Evolutionary conservation across 495 filamentous ascomycete species (phyloP).

Genomic region (Hypoxylon subgilvum): DNA sequence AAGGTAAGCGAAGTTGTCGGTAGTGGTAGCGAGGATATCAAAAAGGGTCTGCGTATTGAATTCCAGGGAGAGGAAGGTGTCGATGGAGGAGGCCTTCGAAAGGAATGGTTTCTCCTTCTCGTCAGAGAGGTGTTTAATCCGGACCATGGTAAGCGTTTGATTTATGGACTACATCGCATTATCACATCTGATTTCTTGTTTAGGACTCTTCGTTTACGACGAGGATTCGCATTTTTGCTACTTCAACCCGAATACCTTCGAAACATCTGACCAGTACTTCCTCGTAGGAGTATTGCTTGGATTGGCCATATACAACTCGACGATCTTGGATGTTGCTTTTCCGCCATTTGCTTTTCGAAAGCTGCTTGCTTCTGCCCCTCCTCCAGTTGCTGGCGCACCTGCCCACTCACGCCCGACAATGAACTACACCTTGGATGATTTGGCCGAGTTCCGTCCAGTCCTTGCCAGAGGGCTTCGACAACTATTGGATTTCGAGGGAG

Average conservation of each 20-base stretch:
- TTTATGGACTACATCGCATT: neutral
- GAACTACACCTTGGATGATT: conserved; percentile 79
- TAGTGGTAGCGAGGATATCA: conserved; percentile 82
- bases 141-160: conserved; percentile 71
- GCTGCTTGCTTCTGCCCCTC: conserved; percentile 73
- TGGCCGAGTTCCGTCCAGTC: conserved; percentile 80
- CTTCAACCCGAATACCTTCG: conserved; percentile 90
- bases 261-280: conserved; percentile 93
- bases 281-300: conserved; percentile 88
- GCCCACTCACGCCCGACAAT: conserved; percentile 65
- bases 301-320: conserved; percentile 95
- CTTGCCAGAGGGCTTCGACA: conserved; percentile 78
- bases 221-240: conserved; percentile 95
- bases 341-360: conserved; percentile 95
- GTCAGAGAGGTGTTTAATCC: conserved; percentile 93
- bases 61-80: conserved; percentile 91
- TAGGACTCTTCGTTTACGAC: conserved; percentile 89
- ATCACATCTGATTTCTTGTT: conserved; percentile 3
- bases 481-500: conserved; percentile 81
- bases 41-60: conserved; percentile 87
- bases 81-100: conserved; percentile 88
- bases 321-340: conserved; percentile 87
- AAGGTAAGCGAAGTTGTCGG: conserved; percentile 88
- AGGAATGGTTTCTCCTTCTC: conserved; percentile 95
- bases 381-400: conserved; percentile 55